phyloP scores from a whole-genome alignment of 2,329 filamentous ascomycete genomes.

The Gaeumannomyces tritici region DNA sequence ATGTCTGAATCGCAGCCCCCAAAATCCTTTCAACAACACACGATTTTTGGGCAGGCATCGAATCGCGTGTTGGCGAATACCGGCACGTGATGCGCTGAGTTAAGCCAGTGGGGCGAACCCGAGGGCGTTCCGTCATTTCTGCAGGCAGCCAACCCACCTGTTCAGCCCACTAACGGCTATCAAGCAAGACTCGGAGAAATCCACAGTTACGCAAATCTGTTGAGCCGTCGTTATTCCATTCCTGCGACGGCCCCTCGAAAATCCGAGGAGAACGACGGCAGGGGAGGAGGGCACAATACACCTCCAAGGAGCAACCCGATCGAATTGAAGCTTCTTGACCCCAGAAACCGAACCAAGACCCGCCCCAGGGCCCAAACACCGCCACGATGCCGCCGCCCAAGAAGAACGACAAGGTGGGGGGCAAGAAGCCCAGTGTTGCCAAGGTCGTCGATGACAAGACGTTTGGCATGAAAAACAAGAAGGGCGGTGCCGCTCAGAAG shows the following conservation, averaged over 20 bases:
- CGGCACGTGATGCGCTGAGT: not conserved
- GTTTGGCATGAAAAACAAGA: conserved; percentile 99
- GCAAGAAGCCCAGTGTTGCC: conserved; percentile 44
- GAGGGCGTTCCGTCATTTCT: not conserved
- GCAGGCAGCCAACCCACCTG: not conserved
- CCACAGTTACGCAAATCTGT: not conserved
- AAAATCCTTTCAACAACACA: not conserved
- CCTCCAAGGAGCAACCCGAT: not conserved
- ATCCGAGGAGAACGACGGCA: not conserved
- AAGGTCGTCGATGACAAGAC: conserved; percentile 86
- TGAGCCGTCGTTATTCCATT: not conserved
- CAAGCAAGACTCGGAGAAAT: not conserved
- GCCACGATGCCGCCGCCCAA: conserved; percentile 70
- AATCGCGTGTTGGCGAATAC: too few relatives aligned
- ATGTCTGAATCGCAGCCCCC: not conserved
- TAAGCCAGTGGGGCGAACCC: not conserved
- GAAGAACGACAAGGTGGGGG: conserved; percentile 40
- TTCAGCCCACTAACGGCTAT: not conserved
- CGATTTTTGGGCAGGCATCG: too few relatives aligned
- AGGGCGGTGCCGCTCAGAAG: conserved; percentile 82
- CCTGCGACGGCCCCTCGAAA: not conserved
- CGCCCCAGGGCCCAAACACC: conserved; percentile 7
- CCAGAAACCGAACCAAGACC: not conserved
- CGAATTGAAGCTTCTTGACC: not conserved
- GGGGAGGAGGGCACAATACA: not conserved